A percentile compares a stretch with the other conserved stretches of the same genome.
Evolutionary conservation across 805 yeast genomes (phyloP).

Genomic region (Saturnispora serradocipensis): DNA sequence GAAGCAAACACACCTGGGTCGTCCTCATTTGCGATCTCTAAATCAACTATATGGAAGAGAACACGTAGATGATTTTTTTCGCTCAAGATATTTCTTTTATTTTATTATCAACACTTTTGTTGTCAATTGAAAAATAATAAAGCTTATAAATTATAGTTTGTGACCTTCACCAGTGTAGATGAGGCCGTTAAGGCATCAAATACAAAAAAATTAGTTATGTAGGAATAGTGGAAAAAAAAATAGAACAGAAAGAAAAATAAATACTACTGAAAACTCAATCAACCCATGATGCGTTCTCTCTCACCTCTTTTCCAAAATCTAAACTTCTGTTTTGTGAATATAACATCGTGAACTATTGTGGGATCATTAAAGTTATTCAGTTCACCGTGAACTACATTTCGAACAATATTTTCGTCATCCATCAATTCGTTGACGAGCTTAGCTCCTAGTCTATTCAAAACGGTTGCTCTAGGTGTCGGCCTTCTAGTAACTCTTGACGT

Average conservation of each 20-base stretch:
- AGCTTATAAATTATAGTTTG: not conserved
- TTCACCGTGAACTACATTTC: conserved; percentile 8
- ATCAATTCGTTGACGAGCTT: conserved; percentile 20
- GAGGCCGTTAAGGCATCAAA: not conserved
- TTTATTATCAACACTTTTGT: not conserved
- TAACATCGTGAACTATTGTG: not conserved
- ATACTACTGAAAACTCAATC: not conserved
- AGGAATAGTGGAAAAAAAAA: not conserved
- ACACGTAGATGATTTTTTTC: not conserved
- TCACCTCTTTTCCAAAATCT: conserved; percentile 11
- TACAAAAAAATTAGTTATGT: not conserved
- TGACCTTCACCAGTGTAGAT: not conserved
- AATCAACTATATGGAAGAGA: not conserved
- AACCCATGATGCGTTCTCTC: not conserved
- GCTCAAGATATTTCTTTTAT: not conserved
- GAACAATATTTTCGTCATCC: conserved; percentile 13
- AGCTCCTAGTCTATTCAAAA: conserved; percentile 17
- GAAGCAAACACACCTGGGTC: not conserved
- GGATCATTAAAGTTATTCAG: not conserved
- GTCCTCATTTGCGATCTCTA: not conserved
- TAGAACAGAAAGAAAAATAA: not conserved
- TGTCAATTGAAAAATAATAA: not conserved
- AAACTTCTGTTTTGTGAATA: not conserved
- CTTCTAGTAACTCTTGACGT: conserved; percentile 24
- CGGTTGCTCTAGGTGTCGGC: conserved; percentile 23